Evolutionary conservation across 2,329 filamentous ascomycete species (phyloP).

Genomic region (Fusarium sp.): DNA sequence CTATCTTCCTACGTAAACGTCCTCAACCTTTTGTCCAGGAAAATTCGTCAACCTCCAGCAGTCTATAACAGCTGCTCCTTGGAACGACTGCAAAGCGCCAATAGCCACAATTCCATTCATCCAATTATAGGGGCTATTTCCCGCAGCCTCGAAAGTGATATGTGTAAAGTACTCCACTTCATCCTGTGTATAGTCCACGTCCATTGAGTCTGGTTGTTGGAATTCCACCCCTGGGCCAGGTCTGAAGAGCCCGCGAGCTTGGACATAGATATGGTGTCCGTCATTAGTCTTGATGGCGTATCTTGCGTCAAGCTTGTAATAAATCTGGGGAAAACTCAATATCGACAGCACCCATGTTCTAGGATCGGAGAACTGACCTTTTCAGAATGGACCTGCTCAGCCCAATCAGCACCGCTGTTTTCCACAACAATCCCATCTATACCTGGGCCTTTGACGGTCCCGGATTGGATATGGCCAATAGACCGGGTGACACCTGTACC

Average conservation of each 20-base stretch:
- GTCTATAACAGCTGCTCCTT: too few species aligned
- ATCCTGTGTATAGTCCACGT: not conserved
- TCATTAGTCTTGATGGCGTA: constrained; percentile 1
- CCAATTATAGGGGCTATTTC: too few species aligned
- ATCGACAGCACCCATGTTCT: too few species aligned
- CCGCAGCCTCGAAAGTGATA: too few species aligned
- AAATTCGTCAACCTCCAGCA: too few species aligned
- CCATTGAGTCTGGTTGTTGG: not conserved
- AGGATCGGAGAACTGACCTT: not conserved
- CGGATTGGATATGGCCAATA: not conserved
- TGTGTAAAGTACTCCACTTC: too few species aligned
- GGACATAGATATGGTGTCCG: not conserved
- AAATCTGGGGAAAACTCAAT: not conserved
- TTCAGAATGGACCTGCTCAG: not conserved
- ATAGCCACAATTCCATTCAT: too few species aligned
- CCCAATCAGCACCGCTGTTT: constrained; percentile 5
- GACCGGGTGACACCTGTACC: constrained; percentile 1
- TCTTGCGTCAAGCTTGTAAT: not conserved
- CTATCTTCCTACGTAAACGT: constrained; percentile 3
- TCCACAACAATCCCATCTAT: not conserved
- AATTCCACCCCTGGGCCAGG: not conserved
- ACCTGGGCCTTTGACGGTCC: not conserved
- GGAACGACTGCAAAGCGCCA: too few species aligned
- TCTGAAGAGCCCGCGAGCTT: not conserved
- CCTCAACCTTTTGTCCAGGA: not conserved